Evolutionary conservation across 2,329 filamentous ascomycete genomes (phyloP), one percentile per base, ranked within the genome.

Genomic region (Fusarium palustre): DNA sequence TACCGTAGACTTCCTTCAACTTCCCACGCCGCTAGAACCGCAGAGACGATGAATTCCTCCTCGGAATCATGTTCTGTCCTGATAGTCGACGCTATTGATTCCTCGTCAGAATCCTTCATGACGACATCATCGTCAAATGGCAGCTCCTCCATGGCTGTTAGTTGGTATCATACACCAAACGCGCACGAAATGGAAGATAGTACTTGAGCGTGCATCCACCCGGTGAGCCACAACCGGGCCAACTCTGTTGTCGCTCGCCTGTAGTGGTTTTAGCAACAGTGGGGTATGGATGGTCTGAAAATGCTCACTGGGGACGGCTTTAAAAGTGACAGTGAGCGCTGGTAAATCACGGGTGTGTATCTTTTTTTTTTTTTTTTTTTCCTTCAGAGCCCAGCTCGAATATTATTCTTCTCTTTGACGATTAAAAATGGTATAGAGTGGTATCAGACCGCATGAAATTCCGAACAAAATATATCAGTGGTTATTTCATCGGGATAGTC

Each of bases 1-100:
- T 78, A 83, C 45, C 66, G 68, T 4, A 57, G 56, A 24, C 64
- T 48, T 5, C 74, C 76, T 5, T 73, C 61, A 5, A 78, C 59
- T 6, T 69, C 55, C 10, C 77, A 79, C 64, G 88, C 82, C 0
- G 83, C 82, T 8, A 89, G 77, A 41, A 91, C 83, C 13, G 78
- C 76, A 41, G 86, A 83, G 8, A 90, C 82, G 8, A 78, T 74
- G 75, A 84, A 89, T 63, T 85, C 83, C 7, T 81, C 76, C 18
- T 82, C 78, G 12, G 79, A 75, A 5, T 83, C 81, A 38, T 69
- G 54, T 9, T 73, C 69, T 22, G 77, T 75, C 16, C 75, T 74
- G 13, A 77, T 64, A 5, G 80, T 79, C 12, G 80, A 81, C 5
- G 76, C 70, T 28, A 80, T 24, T 7, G 77, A 79, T 20, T 74